Evolutionary conservation across 176 grass and related monocot species (phyloP).

Genomic region (Ananas comosus): DNA sequence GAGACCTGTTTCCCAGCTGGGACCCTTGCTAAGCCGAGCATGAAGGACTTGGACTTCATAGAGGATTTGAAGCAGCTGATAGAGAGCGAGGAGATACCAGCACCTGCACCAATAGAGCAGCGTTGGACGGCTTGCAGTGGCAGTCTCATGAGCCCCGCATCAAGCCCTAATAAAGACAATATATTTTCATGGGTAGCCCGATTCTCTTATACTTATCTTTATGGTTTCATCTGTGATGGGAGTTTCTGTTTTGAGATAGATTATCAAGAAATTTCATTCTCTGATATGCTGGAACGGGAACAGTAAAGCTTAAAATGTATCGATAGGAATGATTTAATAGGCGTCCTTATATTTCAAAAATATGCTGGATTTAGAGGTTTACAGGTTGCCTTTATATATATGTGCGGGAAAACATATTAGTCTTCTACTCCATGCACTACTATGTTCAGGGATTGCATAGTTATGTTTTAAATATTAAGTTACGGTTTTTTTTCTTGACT

Average conservation of each 20-base stretch:
- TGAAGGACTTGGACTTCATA: conserved; percentile 86
- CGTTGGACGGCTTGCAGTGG: conserved; percentile 70
- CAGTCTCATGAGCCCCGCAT: conserved; percentile 73
- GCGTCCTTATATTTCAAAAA: no score
- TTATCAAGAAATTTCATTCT: no score
- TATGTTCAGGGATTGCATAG: no score
- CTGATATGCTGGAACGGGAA: no score
- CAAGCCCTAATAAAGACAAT: conserved; percentile 58
- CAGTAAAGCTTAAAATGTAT: no score
- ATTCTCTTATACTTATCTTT: conserved; percentile 11
- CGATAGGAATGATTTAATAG: no score
- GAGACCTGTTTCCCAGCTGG: conserved; percentile 82
- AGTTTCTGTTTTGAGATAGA: conserved; percentile 4
- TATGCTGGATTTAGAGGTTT: no score
- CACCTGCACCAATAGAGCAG: conserved; percentile 88
- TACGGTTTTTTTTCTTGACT: background rate
- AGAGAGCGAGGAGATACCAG: conserved; percentile 58
- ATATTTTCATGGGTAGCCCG: conserved; percentile 89
- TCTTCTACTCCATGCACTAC: no score
- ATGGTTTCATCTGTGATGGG: conserved; percentile 12
- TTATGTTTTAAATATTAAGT: background rate
- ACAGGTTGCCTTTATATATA: no score
- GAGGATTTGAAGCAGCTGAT: conserved; percentile 67
- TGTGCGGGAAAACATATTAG: no score
- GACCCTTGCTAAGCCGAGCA: conserved; percentile 58